Evolutionary conservation across 1,284 basidiomycete species (phyloP), one percentile per base, ranked within the genome.

Genomic region (Marasmius tenuissimus): DNA sequence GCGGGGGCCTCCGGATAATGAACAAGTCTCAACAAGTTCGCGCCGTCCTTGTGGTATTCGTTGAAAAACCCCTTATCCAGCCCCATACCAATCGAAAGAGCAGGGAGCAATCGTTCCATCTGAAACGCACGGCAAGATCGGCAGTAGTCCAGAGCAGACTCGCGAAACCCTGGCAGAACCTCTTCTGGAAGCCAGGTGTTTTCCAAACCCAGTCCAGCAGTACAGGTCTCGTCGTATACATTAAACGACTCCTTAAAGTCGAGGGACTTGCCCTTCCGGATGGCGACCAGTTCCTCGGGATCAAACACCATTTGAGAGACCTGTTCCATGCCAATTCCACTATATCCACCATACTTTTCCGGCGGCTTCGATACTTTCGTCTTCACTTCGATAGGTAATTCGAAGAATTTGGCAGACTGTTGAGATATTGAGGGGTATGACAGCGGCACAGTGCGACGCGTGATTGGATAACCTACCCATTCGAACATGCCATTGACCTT

Each of bases 191-290:
- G 75, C 86, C 86, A 88, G 55, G 86, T 82, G 63, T 87, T 85
- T 4, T 81, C 78, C 79, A 81, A 79, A 10, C 68, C 78, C 81
- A 55, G 86, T 84, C 33, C 85, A 72, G 5, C 68, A n/a, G 68
- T 66, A 59, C 81, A 75, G 58, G 75, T 75, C 60, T 84, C 80
- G n/a, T 77, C 71, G 34, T 85, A 84, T 48, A 77, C 76, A 58
- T 87, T 85, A 64, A 83, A 86, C 61, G 78, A 84, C 69, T 87
- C 85, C 67, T 86, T 86, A 48, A 80, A 75, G 65, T 86, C 85
- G 1, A 80, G 77, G 4, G 75, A 73, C 35, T 76, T 75, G 14
- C 61, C 58, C 27, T 67, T 66, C 10, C 78, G 73, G 9, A 75
- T 67, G 27, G 74, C 68, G 5, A 71, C 72, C 4, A 80, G 65